A percentile compares a stretch with the other conserved stretches of the same genome.
Evolutionary conservation across 805 yeast species (phyloP).

Genomic region (Lipomyces lipofer): DNA sequence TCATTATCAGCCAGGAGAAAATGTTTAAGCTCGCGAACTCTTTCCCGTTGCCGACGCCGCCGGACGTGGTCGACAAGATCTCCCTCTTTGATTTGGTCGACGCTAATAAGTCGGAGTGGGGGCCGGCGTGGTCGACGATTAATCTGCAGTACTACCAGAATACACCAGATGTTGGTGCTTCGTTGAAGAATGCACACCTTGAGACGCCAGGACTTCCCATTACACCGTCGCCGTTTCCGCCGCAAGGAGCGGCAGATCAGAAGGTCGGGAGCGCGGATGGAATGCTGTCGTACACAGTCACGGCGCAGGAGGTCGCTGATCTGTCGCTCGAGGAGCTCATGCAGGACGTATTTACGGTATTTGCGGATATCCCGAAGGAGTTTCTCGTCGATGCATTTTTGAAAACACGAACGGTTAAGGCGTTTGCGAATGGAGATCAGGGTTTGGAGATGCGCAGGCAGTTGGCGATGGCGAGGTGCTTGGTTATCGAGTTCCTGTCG

Average conservation of each 20-base stretch:
- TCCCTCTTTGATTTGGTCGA: constrained; percentile 34
- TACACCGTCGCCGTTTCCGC: constrained; percentile 15
- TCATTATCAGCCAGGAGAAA: constrained; percentile 47
- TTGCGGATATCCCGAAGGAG: constrained; percentile 51
- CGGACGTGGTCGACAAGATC: constrained; percentile 35
- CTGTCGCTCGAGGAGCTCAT: constrained; percentile 37
- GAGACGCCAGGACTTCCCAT: constrained; percentile 9
- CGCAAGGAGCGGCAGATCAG: constrained; percentile 2
- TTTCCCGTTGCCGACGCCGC: constrained; percentile 44
- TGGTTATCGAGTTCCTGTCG: constrained; percentile 64
- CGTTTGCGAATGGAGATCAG: constrained; percentile 63
- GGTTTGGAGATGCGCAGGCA: constrained; percentile 57
- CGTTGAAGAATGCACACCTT: constrained; percentile 2
- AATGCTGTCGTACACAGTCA: constrained; percentile 51
- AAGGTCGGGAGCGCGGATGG: constrained; percentile 40
- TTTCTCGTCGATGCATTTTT: constrained; percentile 63
- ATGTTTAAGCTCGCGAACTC: constrained; percentile 56
- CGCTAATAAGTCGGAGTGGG: constrained; percentile 29
- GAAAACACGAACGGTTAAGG: constrained; percentile 65
- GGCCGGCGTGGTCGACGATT: constrained; percentile 32
- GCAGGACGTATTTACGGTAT: constrained; percentile 29
- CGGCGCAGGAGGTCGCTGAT: constrained; percentile 58
- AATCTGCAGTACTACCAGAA: constrained; percentile 35
- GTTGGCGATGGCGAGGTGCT: constrained; percentile 62
- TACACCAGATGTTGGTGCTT: neutral